These are phyloP conservation scores for Tardiomyces blankii DNA, from an alignment of 1,139 yeast species.

Conservation along the genomic window DNA sequence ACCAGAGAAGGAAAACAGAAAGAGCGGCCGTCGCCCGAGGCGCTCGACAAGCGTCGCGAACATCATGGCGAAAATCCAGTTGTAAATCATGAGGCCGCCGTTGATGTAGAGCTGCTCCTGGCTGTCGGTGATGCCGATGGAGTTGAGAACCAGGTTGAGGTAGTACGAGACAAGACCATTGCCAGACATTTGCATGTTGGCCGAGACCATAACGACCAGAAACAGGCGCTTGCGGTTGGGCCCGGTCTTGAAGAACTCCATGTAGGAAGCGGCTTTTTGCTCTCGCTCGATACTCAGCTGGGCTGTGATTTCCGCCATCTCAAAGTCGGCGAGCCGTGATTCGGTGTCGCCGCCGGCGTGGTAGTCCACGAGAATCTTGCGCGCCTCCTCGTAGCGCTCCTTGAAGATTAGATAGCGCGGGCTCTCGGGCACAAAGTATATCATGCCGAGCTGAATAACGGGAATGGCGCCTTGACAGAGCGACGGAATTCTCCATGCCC, in stretches of 20 bases:
- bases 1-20: conserved; percentile 21
- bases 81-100: conserved; percentile 24
- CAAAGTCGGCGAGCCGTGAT: conserved; percentile 10
- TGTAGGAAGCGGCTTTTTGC: conserved; percentile 4
- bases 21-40: conserved; percentile 27
- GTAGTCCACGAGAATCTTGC: conserved; percentile 18
- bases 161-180: too few relatives aligned
- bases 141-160: conserved; percentile 31
- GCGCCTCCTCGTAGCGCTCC: conserved; percentile 41
- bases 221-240: not conserved
- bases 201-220: conserved; percentile 14
- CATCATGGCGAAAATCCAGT: conserved; percentile 24
- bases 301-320: conserved; percentile 10
- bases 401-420: conserved; percentile 63
- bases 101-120: conserved; percentile 24
- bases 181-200: conserved; percentile 28
- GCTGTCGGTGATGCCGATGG: conserved; percentile 33
- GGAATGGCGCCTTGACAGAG: conserved; percentile 33
- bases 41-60: conserved; percentile 22
- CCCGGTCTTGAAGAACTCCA: not conserved
- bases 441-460: conserved; percentile 20
- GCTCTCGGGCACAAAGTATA: conserved; percentile 40
- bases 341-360: conserved; percentile 17
- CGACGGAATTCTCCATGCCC: conserved; percentile 38
- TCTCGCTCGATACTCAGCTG: conserved; percentile 11